Percentiles rank a stretch among this genome's conserved stretches.
These are phyloP conservation scores for Lipomyces oligophaga DNA, from an alignment of 805 yeast genomes.

Conservation along the genomic window DNA sequence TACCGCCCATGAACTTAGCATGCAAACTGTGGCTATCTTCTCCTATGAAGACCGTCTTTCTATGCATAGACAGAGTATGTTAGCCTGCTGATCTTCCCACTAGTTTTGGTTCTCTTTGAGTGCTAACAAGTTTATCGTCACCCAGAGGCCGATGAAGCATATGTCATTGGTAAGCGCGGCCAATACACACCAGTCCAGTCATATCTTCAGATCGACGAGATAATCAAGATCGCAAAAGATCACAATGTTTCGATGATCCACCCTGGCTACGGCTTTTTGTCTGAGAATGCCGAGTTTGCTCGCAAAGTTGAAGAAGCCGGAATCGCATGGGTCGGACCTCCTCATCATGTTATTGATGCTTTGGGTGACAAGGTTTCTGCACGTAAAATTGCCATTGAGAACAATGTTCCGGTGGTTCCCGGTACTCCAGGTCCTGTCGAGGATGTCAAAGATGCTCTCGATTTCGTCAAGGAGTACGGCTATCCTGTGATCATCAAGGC, in stretches of 20 bases:
- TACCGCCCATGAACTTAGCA: constrained; percentile 94
- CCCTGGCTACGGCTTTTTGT: constrained; percentile 87
- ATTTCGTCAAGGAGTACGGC: constrained; percentile 79
- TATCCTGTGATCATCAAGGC: constrained; percentile 97
- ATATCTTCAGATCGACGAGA: constrained; percentile 91
- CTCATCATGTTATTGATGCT: constrained; percentile 78
- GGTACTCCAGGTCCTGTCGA: constrained; percentile 98
- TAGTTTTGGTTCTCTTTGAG: not conserved
- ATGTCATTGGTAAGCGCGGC: constrained; percentile 84
- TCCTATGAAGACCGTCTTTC: constrained; percentile 93
- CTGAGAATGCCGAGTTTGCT: constrained; percentile 92
- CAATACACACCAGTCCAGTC: constrained; percentile 95
- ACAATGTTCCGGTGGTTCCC: constrained; percentile 89
- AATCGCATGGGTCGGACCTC: constrained; percentile 94
- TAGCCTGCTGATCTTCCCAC: not conserved
- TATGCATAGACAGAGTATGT: constrained; percentile 75
- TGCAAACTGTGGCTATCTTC: constrained; percentile 96
- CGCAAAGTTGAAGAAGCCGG: constrained; percentile 85
- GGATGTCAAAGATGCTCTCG: constrained; percentile 67
- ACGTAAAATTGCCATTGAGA: constrained; percentile 74
- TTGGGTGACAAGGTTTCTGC: constrained; percentile 98
- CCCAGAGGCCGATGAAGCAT: constrained; percentile 44
- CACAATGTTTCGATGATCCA: constrained; percentile 82
- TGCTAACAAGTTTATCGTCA: not conserved
- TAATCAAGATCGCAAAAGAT: constrained; percentile 74